Percentiles rank a stretch among this genome's conserved stretches.
Conservation (phyloP, 495 filamentous ascomycete species). For the Friedmanniomyces endolithicus region DNA sequence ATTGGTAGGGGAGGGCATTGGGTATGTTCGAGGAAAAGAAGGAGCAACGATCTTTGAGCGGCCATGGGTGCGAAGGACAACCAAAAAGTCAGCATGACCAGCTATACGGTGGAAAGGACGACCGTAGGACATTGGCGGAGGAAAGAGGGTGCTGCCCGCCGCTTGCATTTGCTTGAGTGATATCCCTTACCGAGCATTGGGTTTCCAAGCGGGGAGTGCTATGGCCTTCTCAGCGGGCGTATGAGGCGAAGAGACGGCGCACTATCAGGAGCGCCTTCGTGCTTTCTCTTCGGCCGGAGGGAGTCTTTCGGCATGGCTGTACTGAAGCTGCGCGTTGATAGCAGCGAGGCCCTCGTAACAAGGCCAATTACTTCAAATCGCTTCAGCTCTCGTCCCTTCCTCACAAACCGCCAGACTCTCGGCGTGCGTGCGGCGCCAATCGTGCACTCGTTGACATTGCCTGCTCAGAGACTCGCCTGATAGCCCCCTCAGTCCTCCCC, state of each 20-base stretch:
- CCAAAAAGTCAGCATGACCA: neutral
- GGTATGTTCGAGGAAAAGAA: neutral
- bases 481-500: conserved; percentile 23
- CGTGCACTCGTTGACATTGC: too few relatives aligned
- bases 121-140: neutral
- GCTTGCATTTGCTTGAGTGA: conserved; percentile 2
- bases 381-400: neutral
- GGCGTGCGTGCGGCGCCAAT: too few relatives aligned
- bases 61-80: neutral
- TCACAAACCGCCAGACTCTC: conserved; percentile 2
- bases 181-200: conserved; percentile 9
- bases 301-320: neutral
- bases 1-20: neutral
- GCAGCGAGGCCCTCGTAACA: neutral
- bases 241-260: neutral
- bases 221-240: neutral
- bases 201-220: neutral
- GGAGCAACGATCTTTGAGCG: neutral
- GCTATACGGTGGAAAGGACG: neutral
- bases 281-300: neutral
- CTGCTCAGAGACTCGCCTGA: too few relatives aligned
- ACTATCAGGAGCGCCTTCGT: neutral
- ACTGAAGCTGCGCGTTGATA: too few relatives aligned
- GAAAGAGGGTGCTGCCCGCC: neutral
- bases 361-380: neutral